Evolutionary conservation across 352 stramenopile species (phyloP).

Genomic region (Pythium oligandrum): DNA sequence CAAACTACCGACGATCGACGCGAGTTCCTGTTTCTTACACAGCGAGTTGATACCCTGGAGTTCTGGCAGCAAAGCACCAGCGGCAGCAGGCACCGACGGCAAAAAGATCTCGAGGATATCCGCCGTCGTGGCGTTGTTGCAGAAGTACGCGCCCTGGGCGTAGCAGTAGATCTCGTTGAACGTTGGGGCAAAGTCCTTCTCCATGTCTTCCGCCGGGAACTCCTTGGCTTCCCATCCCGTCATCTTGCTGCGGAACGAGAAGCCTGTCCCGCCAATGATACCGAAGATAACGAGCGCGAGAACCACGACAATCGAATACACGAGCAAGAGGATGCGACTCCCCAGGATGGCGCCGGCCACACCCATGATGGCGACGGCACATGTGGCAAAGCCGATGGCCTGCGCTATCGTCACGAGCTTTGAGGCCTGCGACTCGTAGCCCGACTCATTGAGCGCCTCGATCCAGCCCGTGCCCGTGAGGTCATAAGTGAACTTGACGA

Average conservation of each 20-base stretch:
- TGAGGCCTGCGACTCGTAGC: constrained; percentile 49
- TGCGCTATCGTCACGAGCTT: constrained; percentile 44
- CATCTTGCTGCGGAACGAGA: constrained; percentile 71
- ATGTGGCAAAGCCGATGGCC: constrained; percentile 45
- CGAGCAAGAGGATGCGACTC: constrained; percentile 58
- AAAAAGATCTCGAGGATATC: constrained; percentile 62
- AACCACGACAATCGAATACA: constrained; percentile 75
- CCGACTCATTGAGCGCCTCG: constrained; percentile 65
- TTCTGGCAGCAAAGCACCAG: constrained; percentile 49
- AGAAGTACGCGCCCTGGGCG: constrained; percentile 76
- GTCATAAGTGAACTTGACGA: constrained; percentile 56
- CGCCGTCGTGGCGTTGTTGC: constrained; percentile 66
- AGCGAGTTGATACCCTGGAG: constrained; percentile 51
- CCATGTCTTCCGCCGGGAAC: constrained; percentile 50
- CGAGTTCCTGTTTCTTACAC: constrained; percentile 27
- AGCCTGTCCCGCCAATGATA: constrained; percentile 59
- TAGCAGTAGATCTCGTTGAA: constrained; percentile 87
- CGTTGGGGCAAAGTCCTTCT: constrained; percentile 54
- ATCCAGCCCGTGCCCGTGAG: constrained; percentile 66
- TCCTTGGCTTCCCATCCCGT: constrained; percentile 39
- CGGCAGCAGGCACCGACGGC: constrained; percentile 30
- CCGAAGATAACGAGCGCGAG: constrained; percentile 65
- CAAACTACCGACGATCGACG: constrained; percentile 24
- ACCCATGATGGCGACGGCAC: constrained; percentile 56
- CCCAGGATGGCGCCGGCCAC: constrained; percentile 62